Percentiles rank a stretch among this genome's conserved stretches.
Evolutionary conservation across 106 monocot genomes (phyloP).

Genomic region (Phalaenopsis equestris): DNA sequence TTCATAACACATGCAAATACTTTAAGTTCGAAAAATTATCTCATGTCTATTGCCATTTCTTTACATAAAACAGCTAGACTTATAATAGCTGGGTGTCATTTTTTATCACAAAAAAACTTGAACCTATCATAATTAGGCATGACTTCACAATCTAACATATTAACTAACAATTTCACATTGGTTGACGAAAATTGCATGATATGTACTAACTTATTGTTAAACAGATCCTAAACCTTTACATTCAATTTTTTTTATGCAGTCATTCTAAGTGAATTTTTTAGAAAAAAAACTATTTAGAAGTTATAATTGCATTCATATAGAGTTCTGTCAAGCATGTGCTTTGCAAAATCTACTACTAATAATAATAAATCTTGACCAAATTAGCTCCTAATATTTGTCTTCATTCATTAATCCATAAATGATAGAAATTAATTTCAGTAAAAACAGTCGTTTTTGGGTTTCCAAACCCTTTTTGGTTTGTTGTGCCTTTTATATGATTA

Average conservation of each 20-base stretch:
- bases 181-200: neutral
- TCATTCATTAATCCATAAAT: neutral
- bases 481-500: slow-evolving; percentile 9
- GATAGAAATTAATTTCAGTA: neutral
- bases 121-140: neutral
- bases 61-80: too few species aligned
- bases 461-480: slow-evolving; percentile 17
- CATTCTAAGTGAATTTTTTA: neutral
- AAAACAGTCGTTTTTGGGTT: slow-evolving; percentile 26
- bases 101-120: too few species aligned
- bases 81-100: too few species aligned
- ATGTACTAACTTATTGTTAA: neutral
- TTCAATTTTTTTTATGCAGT: neutral
- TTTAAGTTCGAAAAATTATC: too few species aligned
- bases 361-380: neutral
- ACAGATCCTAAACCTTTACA: neutral
- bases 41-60: too few species aligned
- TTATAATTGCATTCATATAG: neutral
- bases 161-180: neutral
- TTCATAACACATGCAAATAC: too few species aligned
- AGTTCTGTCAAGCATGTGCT: neutral
- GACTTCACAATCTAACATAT: neutral
- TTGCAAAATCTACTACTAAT: neutral
- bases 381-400: too few species aligned
- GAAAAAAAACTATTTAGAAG: neutral